These are phyloP conservation scores for Diaporthe ampelina DNA, from an alignment of 2,329 filamentous ascomycete genomes.

Conservation along the genomic window DNA sequence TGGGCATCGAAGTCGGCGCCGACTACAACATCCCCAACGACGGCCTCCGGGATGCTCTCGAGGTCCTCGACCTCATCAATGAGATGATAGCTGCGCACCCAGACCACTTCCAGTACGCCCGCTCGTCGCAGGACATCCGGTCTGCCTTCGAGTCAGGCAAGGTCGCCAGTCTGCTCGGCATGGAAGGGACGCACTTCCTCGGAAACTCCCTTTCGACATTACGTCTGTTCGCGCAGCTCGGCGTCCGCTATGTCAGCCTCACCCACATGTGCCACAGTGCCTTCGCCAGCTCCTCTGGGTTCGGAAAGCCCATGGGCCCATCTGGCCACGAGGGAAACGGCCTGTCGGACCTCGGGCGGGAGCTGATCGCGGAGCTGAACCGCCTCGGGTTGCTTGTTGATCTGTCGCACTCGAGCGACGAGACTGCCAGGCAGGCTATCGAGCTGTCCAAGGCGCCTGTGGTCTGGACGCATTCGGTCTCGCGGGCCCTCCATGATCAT, in stretches of 20 bases:
- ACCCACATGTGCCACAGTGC: slow-evolving; percentile 49
- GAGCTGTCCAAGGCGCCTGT: slow-evolving; percentile 47
- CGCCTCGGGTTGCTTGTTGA: slow-evolving; percentile 51
- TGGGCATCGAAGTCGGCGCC: slow-evolving; percentile 44
- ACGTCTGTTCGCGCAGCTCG: slow-evolving; percentile 50
- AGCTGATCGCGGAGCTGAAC: slow-evolving; percentile 53
- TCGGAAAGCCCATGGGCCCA: slow-evolving; percentile 44
- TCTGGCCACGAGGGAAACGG: slow-evolving; percentile 43
- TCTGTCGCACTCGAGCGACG: slow-evolving; percentile 49
- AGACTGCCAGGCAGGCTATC: slow-evolving; percentile 46
- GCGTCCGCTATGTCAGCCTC: slow-evolving; percentile 52
- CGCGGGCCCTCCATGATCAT: slow-evolving; percentile 43
- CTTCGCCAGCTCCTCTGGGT: slow-evolving; percentile 46
- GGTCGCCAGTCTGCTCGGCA: slow-evolving; percentile 48
- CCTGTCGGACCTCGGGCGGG: slow-evolving; percentile 47
- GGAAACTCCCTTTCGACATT: slow-evolving; percentile 53
- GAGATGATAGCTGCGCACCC: slow-evolving; percentile 36
- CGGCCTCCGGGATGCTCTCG: slow-evolving; percentile 44
- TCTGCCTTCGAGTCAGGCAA: slow-evolving; percentile 43
- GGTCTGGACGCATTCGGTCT: slow-evolving; percentile 52
- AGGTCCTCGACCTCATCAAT: slow-evolving; percentile 42
- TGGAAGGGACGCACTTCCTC: slow-evolving; percentile 52
- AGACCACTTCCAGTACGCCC: slow-evolving; percentile 35
- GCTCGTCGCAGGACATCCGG: slow-evolving; percentile 44
- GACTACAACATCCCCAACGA: slow-evolving; percentile 43